Percentiles rank a stretch among this genome's conserved stretches.
phyloP scores from a whole-genome alignment of 495 filamentous ascomycete species.

The Annulohypoxylon nitens region DNA sequence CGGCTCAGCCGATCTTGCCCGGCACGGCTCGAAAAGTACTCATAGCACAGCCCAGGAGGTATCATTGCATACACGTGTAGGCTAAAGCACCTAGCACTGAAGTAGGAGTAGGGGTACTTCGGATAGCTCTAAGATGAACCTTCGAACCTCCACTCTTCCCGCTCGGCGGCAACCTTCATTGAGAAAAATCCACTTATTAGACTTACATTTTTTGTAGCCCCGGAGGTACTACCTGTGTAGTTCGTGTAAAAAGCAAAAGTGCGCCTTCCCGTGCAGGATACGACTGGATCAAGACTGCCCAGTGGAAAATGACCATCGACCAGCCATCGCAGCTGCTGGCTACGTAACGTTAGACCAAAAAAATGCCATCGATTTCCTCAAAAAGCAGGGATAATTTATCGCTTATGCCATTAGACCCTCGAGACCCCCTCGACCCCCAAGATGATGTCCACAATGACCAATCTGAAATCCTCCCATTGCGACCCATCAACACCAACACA shows the following conservation, averaged over 20 bases:
- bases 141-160: conserved; percentile 22
- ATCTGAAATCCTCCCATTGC: conserved; percentile 38
- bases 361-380: conserved; percentile 30
- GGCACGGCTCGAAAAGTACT: conserved; percentile 1
- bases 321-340: conserved; percentile 25
- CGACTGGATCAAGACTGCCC: not conserved
- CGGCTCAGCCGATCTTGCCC: conserved; percentile 7
- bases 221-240: conserved; percentile 17
- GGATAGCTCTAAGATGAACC: conserved; percentile 9
- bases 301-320: conserved; percentile 17
- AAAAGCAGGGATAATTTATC: conserved; percentile 42
- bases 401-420: conserved; percentile 39
- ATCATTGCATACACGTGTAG: conserved; percentile 32
- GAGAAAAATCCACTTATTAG: conserved; percentile 33
- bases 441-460: conserved; percentile 37
- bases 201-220: conserved; percentile 12
- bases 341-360: conserved; percentile 39
- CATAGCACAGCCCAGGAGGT: not conserved
- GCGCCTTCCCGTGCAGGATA: conserved; percentile 39
- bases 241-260: conserved; percentile 17
- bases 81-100: not conserved
- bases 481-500: conserved; percentile 39
- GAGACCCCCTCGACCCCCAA: not conserved
- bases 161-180: conserved; percentile 20
- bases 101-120: conserved; percentile 8